Evolutionary conservation across 73 alveolate genomes (phyloP), one percentile per base, ranked within the genome.

Genomic region (Loxodes magnus): DNA sequence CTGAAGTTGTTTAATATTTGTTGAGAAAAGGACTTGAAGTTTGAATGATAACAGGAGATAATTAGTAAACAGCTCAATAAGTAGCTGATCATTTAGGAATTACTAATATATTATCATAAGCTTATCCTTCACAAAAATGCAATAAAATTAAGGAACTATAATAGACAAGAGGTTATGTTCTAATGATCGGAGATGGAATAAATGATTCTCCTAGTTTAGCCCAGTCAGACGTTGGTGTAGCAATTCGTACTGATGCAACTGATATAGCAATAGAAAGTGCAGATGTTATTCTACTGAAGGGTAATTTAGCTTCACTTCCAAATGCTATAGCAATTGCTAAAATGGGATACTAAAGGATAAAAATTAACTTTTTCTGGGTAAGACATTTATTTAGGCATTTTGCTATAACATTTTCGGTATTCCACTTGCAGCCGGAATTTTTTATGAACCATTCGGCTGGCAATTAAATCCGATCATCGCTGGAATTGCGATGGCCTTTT

Each of bases 131-230:
- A n/a, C n/a, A n/a, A n/a, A n/a, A n/a, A n/a, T n/a, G n/a, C n/a
- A n/a, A n/a, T n/a, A n/a, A n/a, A n/a, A n/a, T n/a, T n/a, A n/a
- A n/a, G n/a, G n/a, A n/a, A n/a, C n/a, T n/a, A n/a, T n/a, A n/a
- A n/a, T n/a, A n/a, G n/a, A n/a, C n/a, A n/a, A n/a, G n/a, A n/a
- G 39, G 39, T 9, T 37, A 46, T 3, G 96, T 90, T 3, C 51
- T 72, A 71, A 79, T 90, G 42, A 91, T 90, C 7, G 98, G 98
- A 5, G 98, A 90, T 59, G 98, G 98, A 10, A 59, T 90, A 22
- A 90, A 90, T 69, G 98, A 90, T 67, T 65, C 87, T 6, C 97
- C 97, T 26, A 89, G 80, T 9, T 57, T 88, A 9, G 88, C 95
- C 3, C 70, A 76, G 15, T 75, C 92, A 17, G 87, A 86, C 56